Conservation (phyloP, 345 rosid genomes). For the Salix caprea region DNA sequence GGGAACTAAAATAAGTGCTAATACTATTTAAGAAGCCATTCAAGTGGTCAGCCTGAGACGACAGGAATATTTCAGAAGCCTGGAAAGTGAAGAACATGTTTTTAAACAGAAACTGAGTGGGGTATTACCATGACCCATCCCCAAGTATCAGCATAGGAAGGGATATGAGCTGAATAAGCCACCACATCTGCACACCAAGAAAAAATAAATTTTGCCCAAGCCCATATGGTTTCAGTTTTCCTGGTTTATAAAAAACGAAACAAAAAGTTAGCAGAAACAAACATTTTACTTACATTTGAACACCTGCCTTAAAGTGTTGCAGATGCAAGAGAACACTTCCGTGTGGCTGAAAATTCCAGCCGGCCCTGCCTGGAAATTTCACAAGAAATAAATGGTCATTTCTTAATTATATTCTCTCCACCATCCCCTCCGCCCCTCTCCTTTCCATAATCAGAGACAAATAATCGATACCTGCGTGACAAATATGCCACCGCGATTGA, state of each 20-base stretch:
- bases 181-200: constrained; percentile 48
- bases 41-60: not conserved
- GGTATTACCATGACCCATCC: constrained; percentile 69
- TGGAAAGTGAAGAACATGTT: not conserved
- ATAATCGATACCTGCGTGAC: constrained; percentile 45
- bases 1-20: not conserved
- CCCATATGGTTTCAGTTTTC: not conserved
- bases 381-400: not conserved
- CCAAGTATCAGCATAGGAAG: constrained; percentile 71
- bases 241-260: not conserved
- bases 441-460: too few relatives aligned
- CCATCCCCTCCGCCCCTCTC: not conserved
- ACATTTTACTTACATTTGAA: constrained; percentile 44
- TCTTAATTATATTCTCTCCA: not conserved
- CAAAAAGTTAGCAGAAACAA: not conserved
- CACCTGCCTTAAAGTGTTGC: constrained; percentile 56
- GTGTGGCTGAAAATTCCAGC: constrained; percentile 71
- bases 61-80: not conserved
- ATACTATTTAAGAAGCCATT: not conserved
- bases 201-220: not conserved
- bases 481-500: constrained; percentile 46
- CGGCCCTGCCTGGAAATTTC: constrained; percentile 52
- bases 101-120: not conserved
- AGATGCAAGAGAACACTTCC: constrained; percentile 60
- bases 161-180: constrained; percentile 59